Conservation (phyloP, 208 protist genomes). For the Wallacemonas rigidus region DNA sequence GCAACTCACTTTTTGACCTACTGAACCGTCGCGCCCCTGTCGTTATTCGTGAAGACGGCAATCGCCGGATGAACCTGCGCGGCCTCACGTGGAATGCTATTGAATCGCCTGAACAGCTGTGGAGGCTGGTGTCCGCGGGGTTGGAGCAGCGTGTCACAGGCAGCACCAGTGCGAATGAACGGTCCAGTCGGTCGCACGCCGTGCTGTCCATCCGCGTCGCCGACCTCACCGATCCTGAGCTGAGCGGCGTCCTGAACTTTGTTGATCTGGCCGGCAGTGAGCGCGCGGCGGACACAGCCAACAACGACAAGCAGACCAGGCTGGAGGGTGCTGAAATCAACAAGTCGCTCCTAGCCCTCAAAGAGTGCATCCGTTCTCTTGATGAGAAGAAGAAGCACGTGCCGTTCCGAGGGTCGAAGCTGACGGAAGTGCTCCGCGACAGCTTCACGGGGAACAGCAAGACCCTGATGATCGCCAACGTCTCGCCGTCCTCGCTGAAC, state of each 20-base stretch:
- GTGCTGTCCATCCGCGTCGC: constrained; percentile 70
- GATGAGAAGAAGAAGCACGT: constrained; percentile 93
- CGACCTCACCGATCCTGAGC: constrained; percentile 53
- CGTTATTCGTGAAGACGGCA: constrained; percentile 89
- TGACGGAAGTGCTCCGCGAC: constrained; percentile 96
- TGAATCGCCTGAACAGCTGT: constrained; percentile 51
- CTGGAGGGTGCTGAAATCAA: constrained; percentile 92
- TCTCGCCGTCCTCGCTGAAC: constrained; percentile 84
- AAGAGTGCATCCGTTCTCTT: constrained; percentile 87
- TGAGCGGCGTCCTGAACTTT: constrained; percentile 85
- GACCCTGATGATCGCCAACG: constrained; percentile 95
- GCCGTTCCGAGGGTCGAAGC: constrained; percentile 95
- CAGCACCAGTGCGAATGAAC: constrained; percentile 90
- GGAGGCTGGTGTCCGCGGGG: constrained; percentile 74
- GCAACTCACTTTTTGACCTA: constrained; percentile 95
- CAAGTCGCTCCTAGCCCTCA: constrained; percentile 87
- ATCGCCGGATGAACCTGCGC: constrained; percentile 87
- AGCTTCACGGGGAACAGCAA: constrained; percentile 95
- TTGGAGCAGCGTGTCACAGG: constrained; percentile 80
- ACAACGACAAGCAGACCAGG: constrained; percentile 89
- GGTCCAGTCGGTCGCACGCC: constrained; percentile 88
- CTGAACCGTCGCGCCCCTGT: constrained; percentile 88
- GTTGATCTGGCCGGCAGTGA: constrained; percentile 99
- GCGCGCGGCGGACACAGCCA: constrained; percentile 91
- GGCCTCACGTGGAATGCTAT: constrained; percentile 88